A percentile compares a stretch with the other conserved stretches of the same genome.
phyloP scores from a whole-genome alignment of 768 basidiomycete genomes.

The Trametes sanguinea region DNA sequence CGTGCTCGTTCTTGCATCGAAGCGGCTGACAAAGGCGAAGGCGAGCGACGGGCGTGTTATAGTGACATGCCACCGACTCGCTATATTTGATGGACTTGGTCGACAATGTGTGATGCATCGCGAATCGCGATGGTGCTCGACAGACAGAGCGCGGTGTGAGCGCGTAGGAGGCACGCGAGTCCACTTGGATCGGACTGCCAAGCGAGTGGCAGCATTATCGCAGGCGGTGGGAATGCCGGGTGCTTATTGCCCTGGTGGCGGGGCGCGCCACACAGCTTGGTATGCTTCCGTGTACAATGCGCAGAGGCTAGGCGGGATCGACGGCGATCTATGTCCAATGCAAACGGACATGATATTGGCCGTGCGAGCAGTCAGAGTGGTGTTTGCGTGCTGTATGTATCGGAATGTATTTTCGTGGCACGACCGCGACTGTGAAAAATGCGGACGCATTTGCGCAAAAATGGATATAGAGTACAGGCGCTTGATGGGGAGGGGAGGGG shows the following conservation, averaged over 20 bases:
- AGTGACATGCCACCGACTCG: neutral
- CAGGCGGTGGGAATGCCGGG: conserved; percentile 20
- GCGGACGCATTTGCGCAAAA: no score
- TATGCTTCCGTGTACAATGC: conserved; percentile 6
- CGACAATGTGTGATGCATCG: neutral
- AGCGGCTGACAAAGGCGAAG: neutral
- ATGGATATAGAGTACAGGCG: no score
- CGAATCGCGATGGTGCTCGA: neutral
- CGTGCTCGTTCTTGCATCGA: no score
- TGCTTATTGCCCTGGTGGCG: conserved; percentile 7
- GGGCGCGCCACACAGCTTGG: neutral
- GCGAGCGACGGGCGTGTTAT: neutral
- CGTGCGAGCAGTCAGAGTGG: neutral
- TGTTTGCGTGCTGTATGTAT: neutral
- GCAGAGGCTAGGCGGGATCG: conserved; percentile 8
- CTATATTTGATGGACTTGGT: neutral
- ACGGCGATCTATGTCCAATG: conserved; percentile 13
- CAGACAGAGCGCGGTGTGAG: neutral
- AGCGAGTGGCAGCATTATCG: conserved; percentile 13
- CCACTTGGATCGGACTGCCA: conserved; percentile 7
- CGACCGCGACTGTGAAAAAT: no score
- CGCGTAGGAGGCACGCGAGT: neutral
- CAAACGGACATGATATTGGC: neutral
- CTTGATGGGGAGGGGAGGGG: neutral
- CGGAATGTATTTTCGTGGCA: no score